phyloP scores from a whole-genome alignment of 768 basidiomycete species.

The Tricholoma bakamatsutake region DNA sequence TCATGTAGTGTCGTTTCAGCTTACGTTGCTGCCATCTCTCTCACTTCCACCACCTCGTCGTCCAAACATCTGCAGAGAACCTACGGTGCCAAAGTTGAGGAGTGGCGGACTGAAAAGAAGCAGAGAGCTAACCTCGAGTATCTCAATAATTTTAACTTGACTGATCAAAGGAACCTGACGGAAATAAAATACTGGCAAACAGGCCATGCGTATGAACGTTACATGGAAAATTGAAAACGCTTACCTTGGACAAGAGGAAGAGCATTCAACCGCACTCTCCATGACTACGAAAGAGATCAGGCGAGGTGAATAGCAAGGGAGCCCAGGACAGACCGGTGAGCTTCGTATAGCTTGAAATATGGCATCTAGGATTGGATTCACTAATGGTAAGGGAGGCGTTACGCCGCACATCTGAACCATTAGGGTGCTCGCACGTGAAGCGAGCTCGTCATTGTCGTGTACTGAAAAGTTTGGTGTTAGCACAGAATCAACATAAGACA shows the following conservation, averaged over 20 bases:
- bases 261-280: slow-evolving; percentile 83
- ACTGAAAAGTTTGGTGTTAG: slow-evolving; percentile 32
- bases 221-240: slow-evolving; percentile 4
- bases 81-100: slow-evolving; percentile 25
- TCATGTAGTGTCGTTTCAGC: slow-evolving; percentile 17
- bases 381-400: slow-evolving; percentile 63
- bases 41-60: slow-evolving; percentile 85
- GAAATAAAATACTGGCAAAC: slow-evolving; percentile 72
- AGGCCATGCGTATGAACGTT: not conserved
- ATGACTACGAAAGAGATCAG: slow-evolving; percentile 47
- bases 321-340: slow-evolving; percentile 51
- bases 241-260: slow-evolving; percentile 77
- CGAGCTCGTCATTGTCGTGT: slow-evolving; percentile 70
- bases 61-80: slow-evolving; percentile 76
- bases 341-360: slow-evolving; percentile 74
- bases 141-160: slow-evolving; percentile 70
- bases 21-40: slow-evolving; percentile 84
- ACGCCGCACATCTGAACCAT: slow-evolving; percentile 85
- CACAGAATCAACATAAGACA: not conserved
- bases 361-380: slow-evolving; percentile 61
- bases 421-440: slow-evolving; percentile 56
- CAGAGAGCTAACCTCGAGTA: slow-evolving; percentile 57
- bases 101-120: not conserved
- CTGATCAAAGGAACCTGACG: slow-evolving; percentile 77
- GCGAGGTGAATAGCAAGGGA: slow-evolving; percentile 1